These are phyloP conservation scores for Candida coquimbonensis DNA, from an alignment of 805 yeast genomes.

Conservation along the genomic window DNA sequence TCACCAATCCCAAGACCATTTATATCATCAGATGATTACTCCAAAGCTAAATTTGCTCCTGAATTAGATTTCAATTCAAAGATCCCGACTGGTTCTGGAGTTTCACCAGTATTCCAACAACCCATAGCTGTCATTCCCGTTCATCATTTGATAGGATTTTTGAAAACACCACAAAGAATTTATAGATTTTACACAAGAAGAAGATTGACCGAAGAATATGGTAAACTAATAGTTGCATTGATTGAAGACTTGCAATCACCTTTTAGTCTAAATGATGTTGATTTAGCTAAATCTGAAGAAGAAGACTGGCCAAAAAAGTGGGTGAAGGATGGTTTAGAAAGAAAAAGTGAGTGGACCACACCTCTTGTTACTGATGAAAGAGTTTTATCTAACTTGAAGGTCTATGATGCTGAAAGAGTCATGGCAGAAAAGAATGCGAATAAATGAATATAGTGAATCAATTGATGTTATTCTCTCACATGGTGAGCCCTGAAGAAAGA, in stretches of 20 bases:
- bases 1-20: slow-evolving; percentile 56
- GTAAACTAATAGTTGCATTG: slow-evolving; percentile 44
- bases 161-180: slow-evolving; percentile 67
- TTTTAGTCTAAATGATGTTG: slow-evolving; percentile 37
- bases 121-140: slow-evolving; percentile 73
- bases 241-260: slow-evolving; percentile 44
- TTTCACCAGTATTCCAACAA: slow-evolving; percentile 63
- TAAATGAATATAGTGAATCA: background rate
- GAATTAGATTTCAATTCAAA: slow-evolving; percentile 26
- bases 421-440: background rate
- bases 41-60: slow-evolving; percentile 43
- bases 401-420: slow-evolving; percentile 28
- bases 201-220: slow-evolving; percentile 58
- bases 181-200: slow-evolving; percentile 74
- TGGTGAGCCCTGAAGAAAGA: too few species aligned
- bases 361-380: slow-evolving; percentile 67
- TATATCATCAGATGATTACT: slow-evolving; percentile 53
- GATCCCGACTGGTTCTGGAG: slow-evolving; percentile 25
- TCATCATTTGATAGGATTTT: slow-evolving; percentile 74
- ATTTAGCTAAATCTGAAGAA: slow-evolving; percentile 54
- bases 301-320: slow-evolving; percentile 81
- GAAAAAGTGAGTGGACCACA: slow-evolving; percentile 82
- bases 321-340: slow-evolving; percentile 70
- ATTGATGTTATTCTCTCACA: background rate
- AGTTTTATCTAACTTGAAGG: slow-evolving; percentile 45